Evolutionary conservation across 2,329 filamentous ascomycete species (phyloP), one percentile per base, ranked within the genome.

Genomic region (Dactylellina cionopaga): DNA sequence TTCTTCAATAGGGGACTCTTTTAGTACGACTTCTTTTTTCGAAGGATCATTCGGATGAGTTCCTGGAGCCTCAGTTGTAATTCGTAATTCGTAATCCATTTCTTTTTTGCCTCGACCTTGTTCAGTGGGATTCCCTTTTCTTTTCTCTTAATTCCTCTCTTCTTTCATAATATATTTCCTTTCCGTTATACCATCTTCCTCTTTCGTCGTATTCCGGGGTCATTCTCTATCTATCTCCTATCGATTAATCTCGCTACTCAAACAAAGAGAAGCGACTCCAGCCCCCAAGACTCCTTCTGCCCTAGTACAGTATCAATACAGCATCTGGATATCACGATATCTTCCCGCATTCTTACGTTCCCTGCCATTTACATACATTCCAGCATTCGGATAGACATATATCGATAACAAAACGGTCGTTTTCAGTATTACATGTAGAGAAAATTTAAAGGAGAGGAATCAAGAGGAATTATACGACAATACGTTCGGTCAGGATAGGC

Each of bases 341-440:
- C 22, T 25, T 41, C 46, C 54, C 41, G 47, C 49, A 65, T 65
- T 55, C 60, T 47, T 52, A 17, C 44, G 19, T 27, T 41, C 39
- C 43, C 43, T 46, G 41, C 43, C 17, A 37, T 27, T 46, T 46
- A 11, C n/a, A n/a, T n/a, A n/a, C 44, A 69, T 69, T 54, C 54
- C 19, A 52, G 35, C 55, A 22, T 35, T 60, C 55, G 55, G 46
- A 43, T 68, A 68, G 49, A 59, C 59, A 68, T 68, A 43, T 43
- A 68, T 70, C 55, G 56, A 19, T 24, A 11, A 65, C 24, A 2
- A 24, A 19, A 46, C 54, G 17, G 37, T 64, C 51, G 19, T 27
- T 41, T 59, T 47, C 17, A 27, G 24, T 3, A 31, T 19, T 13
- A 27, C 22, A 4, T 5, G 41, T n/a, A 41, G 5, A 17, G 10